Conservation (phyloP, 139 green algal genomes). For the Limnomonas spitsbergensis region DNA sequence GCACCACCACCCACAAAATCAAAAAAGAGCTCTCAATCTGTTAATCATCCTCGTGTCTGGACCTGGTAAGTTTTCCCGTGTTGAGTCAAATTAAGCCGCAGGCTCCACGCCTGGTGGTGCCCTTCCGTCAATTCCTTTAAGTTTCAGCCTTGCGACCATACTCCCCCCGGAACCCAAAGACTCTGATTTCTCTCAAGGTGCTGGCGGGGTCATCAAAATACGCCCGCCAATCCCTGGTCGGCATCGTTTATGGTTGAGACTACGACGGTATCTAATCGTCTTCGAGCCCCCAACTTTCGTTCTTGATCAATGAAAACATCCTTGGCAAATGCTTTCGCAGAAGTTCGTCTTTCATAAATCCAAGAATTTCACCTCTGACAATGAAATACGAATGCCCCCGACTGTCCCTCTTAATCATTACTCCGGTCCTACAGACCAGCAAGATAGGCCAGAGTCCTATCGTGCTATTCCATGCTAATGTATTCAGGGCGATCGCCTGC, state of each 20-base stretch:
- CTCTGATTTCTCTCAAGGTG: slow-evolving; percentile 99
- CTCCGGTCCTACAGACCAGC: slow-evolving; percentile 95
- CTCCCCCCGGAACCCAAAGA: slow-evolving; percentile 95
- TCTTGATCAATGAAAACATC: slow-evolving; percentile 99
- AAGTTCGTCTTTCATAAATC: slow-evolving; percentile 99
- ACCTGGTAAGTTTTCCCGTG: slow-evolving; percentile 94
- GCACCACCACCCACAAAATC: slow-evolving; percentile 85
- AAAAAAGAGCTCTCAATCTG: slow-evolving; percentile 95
- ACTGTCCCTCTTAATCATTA: slow-evolving; percentile 99
- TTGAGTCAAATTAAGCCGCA: slow-evolving; percentile 97
- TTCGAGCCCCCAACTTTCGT: slow-evolving; percentile 99
- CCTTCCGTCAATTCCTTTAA: slow-evolving; percentile 96
- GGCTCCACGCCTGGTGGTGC: slow-evolving; percentile 92
- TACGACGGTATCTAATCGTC: slow-evolving; percentile 99
- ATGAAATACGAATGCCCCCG: slow-evolving; percentile 99
- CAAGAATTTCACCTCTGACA: slow-evolving; percentile 99
- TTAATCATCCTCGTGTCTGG: slow-evolving; percentile 92
- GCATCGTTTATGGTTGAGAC: slow-evolving; percentile 61
- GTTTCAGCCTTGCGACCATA: slow-evolving; percentile 95
- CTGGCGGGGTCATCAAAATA: no score
- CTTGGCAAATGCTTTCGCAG: slow-evolving; percentile 99
- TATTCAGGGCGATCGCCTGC: no score
- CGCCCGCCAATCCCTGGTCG: no score
- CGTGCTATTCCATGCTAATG: no score
- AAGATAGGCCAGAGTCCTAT: no score